These are phyloP conservation scores for Phascolomyces articulosus DNA, from an alignment of 371 early-diverging fungal genomes.

Conservation along the genomic window DNA sequence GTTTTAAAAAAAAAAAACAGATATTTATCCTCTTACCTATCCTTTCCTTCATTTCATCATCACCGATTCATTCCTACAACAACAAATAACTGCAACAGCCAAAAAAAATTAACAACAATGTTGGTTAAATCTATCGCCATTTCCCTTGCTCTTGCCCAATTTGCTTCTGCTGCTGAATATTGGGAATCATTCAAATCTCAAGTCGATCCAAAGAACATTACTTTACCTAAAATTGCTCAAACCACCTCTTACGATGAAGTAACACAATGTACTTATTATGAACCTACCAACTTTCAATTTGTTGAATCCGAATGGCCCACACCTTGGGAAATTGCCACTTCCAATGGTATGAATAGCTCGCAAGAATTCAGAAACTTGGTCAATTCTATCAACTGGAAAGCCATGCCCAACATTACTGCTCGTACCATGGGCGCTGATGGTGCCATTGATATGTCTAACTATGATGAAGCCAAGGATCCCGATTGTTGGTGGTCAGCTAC, in stretches of 20 bases:
- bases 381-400: conserved; percentile 32
- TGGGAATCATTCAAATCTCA: conserved; percentile 25
- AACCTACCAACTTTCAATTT: conserved; percentile 18
- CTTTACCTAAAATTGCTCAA: conserved; percentile 47
- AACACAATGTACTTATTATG: conserved; percentile 27
- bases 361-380: conserved; percentile 30
- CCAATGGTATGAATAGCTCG: conserved; percentile 36
- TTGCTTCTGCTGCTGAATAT: conserved; percentile 20
- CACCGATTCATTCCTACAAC: not conserved
- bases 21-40: not conserved
- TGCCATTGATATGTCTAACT: conserved; percentile 21
- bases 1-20: too few species aligned
- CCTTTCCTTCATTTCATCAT: conserved; percentile 1
- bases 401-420: conserved; percentile 28
- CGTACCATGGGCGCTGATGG: conserved; percentile 21
- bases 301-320: conserved; percentile 31
- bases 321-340: conserved; percentile 33
- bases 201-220: conserved; percentile 32
- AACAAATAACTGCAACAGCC: too few species aligned
- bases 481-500: conserved; percentile 59
- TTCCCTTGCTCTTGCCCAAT: conserved; percentile 23
- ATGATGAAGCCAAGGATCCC: conserved; percentile 34
- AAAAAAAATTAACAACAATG: conserved; percentile 19
- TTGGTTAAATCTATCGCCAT: conserved; percentile 29
- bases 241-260: conserved; percentile 30